phyloP scores from a whole-genome alignment of 2,329 filamentous ascomycete genomes.

The Botrytis tulipae region DNA sequence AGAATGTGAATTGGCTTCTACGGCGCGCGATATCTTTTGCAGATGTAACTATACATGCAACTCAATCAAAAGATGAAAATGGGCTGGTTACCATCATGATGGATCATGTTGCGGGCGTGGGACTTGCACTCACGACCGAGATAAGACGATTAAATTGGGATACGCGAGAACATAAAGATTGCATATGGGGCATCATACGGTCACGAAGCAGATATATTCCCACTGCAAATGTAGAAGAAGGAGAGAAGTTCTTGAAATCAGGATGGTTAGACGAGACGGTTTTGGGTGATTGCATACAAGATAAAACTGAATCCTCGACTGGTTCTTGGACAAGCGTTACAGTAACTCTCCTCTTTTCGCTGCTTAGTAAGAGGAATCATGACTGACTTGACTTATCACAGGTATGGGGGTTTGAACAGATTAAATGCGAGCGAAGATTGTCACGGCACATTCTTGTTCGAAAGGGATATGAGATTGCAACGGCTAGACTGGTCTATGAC shows the following conservation, averaged over 20 bases:
- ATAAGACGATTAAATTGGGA: neutral
- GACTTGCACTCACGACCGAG: neutral
- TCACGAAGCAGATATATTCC: neutral
- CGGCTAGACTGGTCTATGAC: neutral
- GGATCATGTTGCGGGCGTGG: neutral
- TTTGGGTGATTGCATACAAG: neutral
- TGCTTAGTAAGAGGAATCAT: neutral
- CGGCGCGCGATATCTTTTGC: neutral
- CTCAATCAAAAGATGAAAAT: neutral
- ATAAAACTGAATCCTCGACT: neutral
- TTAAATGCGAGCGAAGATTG: neutral
- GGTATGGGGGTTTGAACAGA: constrained; percentile 3
- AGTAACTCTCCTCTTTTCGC: neutral
- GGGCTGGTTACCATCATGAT: neutral
- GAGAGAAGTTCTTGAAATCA: neutral
- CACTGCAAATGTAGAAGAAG: neutral
- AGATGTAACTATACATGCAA: neutral
- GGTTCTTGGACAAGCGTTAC: neutral
- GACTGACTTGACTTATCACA: neutral
- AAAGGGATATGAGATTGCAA: constrained; percentile 5
- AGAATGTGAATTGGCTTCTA: neutral
- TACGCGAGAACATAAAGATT: neutral
- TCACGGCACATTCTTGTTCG: constrained; percentile 1
- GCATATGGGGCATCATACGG: neutral
- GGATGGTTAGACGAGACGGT: neutral